These are phyloP conservation scores for Aspergillus bombycis DNA, from an alignment of 2,329 filamentous ascomycete genomes.

Conservation along the genomic window DNA sequence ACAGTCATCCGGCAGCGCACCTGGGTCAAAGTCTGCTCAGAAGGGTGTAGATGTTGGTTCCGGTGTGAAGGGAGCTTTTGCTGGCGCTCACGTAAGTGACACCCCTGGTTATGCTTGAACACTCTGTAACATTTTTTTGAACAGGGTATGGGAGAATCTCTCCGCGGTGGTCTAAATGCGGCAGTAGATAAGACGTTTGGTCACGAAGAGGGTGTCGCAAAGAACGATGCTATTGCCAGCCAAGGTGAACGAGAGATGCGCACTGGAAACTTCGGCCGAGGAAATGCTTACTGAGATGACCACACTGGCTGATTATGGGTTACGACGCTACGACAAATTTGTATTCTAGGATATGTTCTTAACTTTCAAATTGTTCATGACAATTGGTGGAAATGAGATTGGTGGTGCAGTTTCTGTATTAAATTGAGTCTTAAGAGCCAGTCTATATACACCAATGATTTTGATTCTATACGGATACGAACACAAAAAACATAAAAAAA, in stretches of 20 bases:
- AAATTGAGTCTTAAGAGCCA: not conserved
- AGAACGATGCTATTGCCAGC: constrained; percentile 41
- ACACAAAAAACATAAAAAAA: too few relatives aligned
- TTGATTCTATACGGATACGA: not conserved
- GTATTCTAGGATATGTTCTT: not conserved
- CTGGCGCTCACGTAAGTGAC: constrained; percentile 41
- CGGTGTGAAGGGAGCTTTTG: constrained; percentile 31
- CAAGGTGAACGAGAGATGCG: constrained; percentile 40
- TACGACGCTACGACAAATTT: not conserved
- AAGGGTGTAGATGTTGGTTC: constrained; percentile 26
- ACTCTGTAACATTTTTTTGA: not conserved
- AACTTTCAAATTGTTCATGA: not conserved
- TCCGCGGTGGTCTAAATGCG: constrained; percentile 43
- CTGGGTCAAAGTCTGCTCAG: constrained; percentile 13
- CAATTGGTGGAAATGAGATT: not conserved
- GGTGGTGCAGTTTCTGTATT: not conserved
- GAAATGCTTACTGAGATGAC: not conserved
- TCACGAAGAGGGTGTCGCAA: constrained; percentile 36
- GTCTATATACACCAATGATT: not conserved
- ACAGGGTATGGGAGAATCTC: constrained; percentile 45
- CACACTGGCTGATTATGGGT: not conserved
- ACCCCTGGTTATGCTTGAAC: not conserved
- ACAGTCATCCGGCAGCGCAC: constrained; percentile 19
- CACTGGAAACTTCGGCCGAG: constrained; percentile 30
- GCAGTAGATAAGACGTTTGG: constrained; percentile 44